These are phyloP conservation scores for Cichorium intybus DNA, from an alignment of 140 eudicot species.

Conservation along the genomic window DNA sequence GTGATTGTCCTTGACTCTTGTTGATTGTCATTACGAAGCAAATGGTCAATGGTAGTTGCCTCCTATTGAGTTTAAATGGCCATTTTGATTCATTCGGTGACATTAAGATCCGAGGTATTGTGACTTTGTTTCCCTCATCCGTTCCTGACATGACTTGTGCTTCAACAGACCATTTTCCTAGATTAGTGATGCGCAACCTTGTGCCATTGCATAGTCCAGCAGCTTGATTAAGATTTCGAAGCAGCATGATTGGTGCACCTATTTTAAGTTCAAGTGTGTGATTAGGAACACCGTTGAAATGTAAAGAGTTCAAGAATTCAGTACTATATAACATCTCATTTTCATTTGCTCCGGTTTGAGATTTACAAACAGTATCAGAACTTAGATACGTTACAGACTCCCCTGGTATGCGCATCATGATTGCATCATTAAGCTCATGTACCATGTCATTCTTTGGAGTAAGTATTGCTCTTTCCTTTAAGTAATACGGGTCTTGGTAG, in stretches of 20 bases:
- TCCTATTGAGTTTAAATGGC: neutral
- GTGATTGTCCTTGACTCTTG: too few species aligned
- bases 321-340: neutral
- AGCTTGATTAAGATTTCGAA: neutral
- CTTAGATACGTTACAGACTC: neutral
- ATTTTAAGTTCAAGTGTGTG: neutral
- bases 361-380: neutral
- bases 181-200: neutral
- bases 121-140: neutral
- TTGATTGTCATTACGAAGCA: slow-evolving; percentile 8
- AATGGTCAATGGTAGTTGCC: neutral
- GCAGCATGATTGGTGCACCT: slow-evolving; percentile 5
- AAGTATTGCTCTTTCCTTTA: too few species aligned
- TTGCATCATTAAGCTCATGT: neutral
- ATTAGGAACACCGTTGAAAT: neutral
- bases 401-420: neutral
- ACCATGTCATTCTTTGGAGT: neutral
- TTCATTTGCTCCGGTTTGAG: neutral
- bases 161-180: neutral
- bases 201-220: slow-evolving; percentile 10
- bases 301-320: neutral
- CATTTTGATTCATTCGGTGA: neutral
- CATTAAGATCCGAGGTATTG: neutral
- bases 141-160: neutral
- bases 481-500: neutral